phyloP scores from a whole-genome alignment of 495 filamentous ascomycete genomes.

The Penicillium cataractarum region DNA sequence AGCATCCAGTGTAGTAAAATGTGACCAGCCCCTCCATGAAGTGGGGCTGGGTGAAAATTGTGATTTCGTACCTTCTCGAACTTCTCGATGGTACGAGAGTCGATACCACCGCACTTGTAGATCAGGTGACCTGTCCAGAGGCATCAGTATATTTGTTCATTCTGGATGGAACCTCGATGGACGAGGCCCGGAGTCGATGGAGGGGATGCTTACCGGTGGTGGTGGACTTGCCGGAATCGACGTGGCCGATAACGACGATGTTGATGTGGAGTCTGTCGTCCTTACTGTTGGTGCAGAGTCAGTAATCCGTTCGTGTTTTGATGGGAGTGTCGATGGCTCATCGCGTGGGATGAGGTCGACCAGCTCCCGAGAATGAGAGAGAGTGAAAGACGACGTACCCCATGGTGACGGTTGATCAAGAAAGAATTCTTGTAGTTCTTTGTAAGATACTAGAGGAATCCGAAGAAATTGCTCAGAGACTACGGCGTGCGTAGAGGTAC shows the following conservation, averaged over 20 bases:
- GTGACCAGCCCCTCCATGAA: not conserved
- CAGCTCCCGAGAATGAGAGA: not conserved
- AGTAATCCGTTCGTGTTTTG: conserved; percentile 2
- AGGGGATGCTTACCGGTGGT: conserved; percentile 69
- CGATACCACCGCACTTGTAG: conserved; percentile 99
- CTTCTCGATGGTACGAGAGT: conserved; percentile 99
- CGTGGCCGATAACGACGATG: conserved; percentile 99
- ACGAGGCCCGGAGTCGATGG: not conserved
- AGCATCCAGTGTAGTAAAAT: conserved; percentile 28
- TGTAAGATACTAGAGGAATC: conserved; percentile 48
- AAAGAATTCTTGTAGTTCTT: conserved; percentile 50
- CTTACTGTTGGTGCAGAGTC: conserved; percentile 61
- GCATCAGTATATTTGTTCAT: not conserved
- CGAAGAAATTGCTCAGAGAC: conserved; percentile 51
- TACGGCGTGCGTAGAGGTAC: conserved; percentile 60
- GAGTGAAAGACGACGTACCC: conserved; percentile 43
- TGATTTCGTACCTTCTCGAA: conserved; percentile 86
- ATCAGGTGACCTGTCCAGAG: conserved; percentile 76
- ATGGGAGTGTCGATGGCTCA: not conserved
- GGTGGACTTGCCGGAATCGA: conserved; percentile 99
- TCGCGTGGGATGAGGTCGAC: not conserved
- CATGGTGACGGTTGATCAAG: conserved; percentile 51
- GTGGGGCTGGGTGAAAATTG: not conserved
- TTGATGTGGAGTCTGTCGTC: conserved; percentile 86
- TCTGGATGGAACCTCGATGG: not conserved